Evolutionary conservation across 768 basidiomycete genomes (phyloP), one percentile per base, ranked within the genome.

Genomic region (Boletales sp.): DNA sequence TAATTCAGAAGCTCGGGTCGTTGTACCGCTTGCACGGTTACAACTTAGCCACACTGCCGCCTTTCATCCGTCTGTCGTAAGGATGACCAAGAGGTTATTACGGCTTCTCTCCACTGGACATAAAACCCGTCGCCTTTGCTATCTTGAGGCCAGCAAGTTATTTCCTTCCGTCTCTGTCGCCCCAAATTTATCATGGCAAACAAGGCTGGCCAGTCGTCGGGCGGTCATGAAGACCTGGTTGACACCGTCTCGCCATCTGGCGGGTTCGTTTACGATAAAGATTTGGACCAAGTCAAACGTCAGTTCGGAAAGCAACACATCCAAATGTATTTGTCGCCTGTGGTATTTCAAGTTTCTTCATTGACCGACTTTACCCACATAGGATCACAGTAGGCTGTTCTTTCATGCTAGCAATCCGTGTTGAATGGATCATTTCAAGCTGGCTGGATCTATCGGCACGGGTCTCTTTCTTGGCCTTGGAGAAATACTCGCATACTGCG

Each of bases 401-500:
- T 48, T 15, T 10, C 17, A 17, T 3, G 15, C 3, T 37, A 8
- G 8, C 0, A 30, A 27, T 12, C 13, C 30, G 19, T 4, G 31
- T 40, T 58, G 36, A 60, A 8, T n/a, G n/a, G n/a, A n/a, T n/a
- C 14, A 14, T 30, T 21, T 42, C 43, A 42, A 63, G 62, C 54
- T 68, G 49, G 65, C 63, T 13, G 65, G 67, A 19, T 58, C 54
- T 4, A 62, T 68, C 19, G 65, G 67, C 14, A 66, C 67, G 0
- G 67, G 67, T 11, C 59, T 68, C 15, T 68, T 68, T 50, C 45
- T 65, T 8, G 67, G 67, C 9, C 55, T 68, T 13, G 67, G 67
- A 24, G 39, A 62, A 43, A 53, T 68, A n/a, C 65, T 68, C 8
- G 42, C 57, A 5, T 21, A 50, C 11, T 54, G 54, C 21, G 67